phyloP scores from a whole-genome alignment of 2,329 filamentous ascomycete species.

The Pyrenophora graminea region DNA sequence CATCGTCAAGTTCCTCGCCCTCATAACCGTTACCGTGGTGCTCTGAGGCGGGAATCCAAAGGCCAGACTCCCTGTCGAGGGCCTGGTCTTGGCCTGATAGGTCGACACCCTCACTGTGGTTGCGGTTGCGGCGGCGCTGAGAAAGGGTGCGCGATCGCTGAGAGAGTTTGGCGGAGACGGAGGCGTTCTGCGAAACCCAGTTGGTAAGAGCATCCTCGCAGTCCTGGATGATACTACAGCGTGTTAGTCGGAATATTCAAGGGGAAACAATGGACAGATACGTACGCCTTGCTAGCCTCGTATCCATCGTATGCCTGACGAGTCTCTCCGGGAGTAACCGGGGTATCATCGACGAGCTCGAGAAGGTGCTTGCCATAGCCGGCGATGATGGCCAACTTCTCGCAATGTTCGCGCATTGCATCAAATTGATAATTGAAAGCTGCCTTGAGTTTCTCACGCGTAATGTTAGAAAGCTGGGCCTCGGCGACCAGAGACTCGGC shows the following conservation, averaged over 20 bases:
- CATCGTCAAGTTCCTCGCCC: conserved; percentile 65
- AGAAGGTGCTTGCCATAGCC: conserved; percentile 98
- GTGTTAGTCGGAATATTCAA: conserved; percentile 19
- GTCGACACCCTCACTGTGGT: conserved; percentile 74
- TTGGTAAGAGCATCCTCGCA: conserved; percentile 97
- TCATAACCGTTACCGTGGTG: conserved; percentile 67
- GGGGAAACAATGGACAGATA: conserved; percentile 8
- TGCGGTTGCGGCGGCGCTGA: conserved; percentile 70
- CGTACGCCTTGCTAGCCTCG: conserved; percentile 86
- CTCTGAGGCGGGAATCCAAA: conserved; percentile 78
- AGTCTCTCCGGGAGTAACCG: conserved; percentile 95
- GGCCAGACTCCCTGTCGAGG: conserved; percentile 74
- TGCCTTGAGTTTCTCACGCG: conserved; percentile 97
- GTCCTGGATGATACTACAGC: conserved; percentile 85
- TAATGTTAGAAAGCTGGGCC: conserved; percentile 98
- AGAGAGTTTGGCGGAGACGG: conserved; percentile 84
- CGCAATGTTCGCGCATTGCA: conserved; percentile 92
- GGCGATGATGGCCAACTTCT: conserved; percentile 97
- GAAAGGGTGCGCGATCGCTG: conserved; percentile 85
- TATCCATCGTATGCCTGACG: conserved; percentile 96
- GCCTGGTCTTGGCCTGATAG: conserved; percentile 81
- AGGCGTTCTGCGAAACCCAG: conserved; percentile 90
- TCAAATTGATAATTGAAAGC: conserved; percentile 99
- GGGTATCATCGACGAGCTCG: conserved; percentile 93
- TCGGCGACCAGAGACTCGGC: conserved; percentile 98